Conservation (phyloP, 2,329 filamentous ascomycete genomes). For the Ophiostoma sp. region DNA sequence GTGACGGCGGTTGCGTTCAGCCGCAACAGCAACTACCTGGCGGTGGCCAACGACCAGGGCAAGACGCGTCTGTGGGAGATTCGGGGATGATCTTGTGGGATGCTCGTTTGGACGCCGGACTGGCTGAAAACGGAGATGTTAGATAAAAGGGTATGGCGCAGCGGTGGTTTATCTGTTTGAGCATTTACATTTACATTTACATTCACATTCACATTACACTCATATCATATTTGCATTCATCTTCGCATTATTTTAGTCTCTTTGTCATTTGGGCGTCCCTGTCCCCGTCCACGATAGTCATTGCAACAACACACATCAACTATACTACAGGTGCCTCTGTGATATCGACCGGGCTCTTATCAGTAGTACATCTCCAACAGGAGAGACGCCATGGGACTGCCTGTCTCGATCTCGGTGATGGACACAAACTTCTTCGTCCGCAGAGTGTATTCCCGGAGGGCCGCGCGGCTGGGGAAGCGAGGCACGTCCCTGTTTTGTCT, state of each 20-base stretch:
- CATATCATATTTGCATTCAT: too few relatives aligned
- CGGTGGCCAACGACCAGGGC: constrained; percentile 82
- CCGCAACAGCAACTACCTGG: constrained; percentile 62
- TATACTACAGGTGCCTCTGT: constrained; percentile 34
- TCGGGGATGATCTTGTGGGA: constrained; percentile 42
- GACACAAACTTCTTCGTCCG: neutral
- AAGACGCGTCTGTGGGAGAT: constrained; percentile 92
- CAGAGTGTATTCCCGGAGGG: neutral
- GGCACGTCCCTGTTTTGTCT: neutral
- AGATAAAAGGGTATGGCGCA: constrained; percentile 12
- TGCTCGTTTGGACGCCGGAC: constrained; percentile 29
- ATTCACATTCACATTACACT: neutral
- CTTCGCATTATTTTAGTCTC: neutral
- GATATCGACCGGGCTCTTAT: neutral
- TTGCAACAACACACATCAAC: neutral
- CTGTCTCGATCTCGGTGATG: neutral
- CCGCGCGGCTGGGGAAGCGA: neutral
- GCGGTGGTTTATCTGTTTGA: constrained; percentile 7
- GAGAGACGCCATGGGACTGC: constrained; percentile 1
- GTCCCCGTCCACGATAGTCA: neutral
- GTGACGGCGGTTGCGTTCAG: constrained; percentile 70
- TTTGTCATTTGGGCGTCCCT: neutral
- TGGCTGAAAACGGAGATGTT: neutral
- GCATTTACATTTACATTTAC: constrained; percentile 2
- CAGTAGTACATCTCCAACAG: constrained; percentile 16